Evolutionary conservation across 2,329 filamentous ascomycete genomes (phyloP).

Genomic region (Sphaerulina vaccinii): DNA sequence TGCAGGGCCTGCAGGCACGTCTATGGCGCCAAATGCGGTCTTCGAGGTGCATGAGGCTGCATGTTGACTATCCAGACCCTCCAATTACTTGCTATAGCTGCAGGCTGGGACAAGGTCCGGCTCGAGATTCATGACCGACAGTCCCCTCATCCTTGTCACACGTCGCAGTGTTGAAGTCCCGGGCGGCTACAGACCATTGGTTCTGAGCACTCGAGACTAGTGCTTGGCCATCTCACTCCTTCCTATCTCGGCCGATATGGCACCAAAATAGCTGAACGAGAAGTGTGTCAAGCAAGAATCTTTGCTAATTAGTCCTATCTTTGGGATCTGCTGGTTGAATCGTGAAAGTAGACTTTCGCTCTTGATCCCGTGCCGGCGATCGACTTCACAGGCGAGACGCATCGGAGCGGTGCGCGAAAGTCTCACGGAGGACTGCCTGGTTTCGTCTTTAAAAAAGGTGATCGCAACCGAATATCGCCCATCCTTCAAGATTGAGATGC

Average conservation of each 20-base stretch:
- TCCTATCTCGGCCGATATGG: constrained; percentile 3
- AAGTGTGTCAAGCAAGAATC: neutral
- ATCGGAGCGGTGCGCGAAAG: constrained; percentile 24
- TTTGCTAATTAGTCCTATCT: constrained; percentile 7
- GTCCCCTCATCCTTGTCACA: constrained; percentile 25
- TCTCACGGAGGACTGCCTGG: constrained; percentile 13
- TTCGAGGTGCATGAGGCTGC: constrained; percentile 19
- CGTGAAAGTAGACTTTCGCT: constrained; percentile 6
- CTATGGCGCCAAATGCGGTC: constrained; percentile 30
- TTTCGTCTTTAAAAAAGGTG: constrained; percentile 2
- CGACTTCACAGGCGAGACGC: constrained; percentile 21
- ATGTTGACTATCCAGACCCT: constrained; percentile 9
- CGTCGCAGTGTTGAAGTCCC: constrained; percentile 15
- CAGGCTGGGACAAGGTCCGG: constrained; percentile 12
- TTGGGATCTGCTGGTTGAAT: constrained; percentile 2
- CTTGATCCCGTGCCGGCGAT: constrained; percentile 13
- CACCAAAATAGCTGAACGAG: constrained; percentile 16
- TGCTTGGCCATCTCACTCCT: constrained; percentile 11
- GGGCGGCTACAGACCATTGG: constrained; percentile 25
- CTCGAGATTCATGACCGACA: constrained; percentile 19
- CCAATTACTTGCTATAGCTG: constrained; percentile 18
- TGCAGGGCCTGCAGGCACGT: constrained; percentile 24
- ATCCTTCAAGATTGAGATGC: constrained; percentile 7
- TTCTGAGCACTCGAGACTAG: constrained; percentile 9
- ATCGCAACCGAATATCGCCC: constrained; percentile 11